Percentiles rank a stretch among this genome's conserved stretches.
Conservation (phyloP, 768 basidiomycete species). For the Rhodotorula kratochvilovae region DNA sequence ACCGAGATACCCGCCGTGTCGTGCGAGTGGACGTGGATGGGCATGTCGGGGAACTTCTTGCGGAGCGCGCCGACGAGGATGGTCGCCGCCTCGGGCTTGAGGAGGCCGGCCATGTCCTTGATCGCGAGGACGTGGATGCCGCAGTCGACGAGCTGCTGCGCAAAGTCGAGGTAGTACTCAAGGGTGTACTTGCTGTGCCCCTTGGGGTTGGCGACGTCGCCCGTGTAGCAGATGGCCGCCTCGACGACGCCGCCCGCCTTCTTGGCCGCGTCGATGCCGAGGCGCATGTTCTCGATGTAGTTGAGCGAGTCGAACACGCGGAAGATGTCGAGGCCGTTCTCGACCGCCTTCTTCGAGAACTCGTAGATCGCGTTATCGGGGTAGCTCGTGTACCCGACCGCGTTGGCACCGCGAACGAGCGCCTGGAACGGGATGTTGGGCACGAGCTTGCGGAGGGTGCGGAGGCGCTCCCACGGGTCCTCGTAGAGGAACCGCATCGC, state of each 20-base stretch:
- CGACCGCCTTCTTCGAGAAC: slow-evolving; percentile 99
- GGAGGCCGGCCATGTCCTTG: slow-evolving; percentile 75
- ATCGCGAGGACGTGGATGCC: slow-evolving; percentile 95
- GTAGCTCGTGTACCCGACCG: slow-evolving; percentile 97
- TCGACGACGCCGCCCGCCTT: slow-evolving; percentile 98
- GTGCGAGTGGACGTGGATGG: slow-evolving; percentile 98
- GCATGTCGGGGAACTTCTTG: slow-evolving; percentile 91
- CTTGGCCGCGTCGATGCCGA: slow-evolving; percentile 99
- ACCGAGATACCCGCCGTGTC: slow-evolving; percentile 97
- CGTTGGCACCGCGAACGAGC: slow-evolving; percentile 95
- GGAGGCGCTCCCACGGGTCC: slow-evolving; percentile 97
- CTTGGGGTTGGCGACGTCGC: slow-evolving; percentile 89
- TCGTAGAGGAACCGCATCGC: slow-evolving; percentile 99
- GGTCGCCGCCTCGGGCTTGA: slow-evolving; percentile 90
- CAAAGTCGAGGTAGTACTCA: slow-evolving; percentile 93
- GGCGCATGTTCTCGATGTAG: slow-evolving; percentile 96
- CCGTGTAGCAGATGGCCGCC: slow-evolving; percentile 82
- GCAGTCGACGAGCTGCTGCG: slow-evolving; percentile 63
- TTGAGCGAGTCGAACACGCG: slow-evolving; percentile 98
- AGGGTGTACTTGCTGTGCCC: slow-evolving; percentile 90
- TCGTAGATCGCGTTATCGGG: slow-evolving; percentile 69
- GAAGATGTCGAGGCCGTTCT: slow-evolving; percentile 99
- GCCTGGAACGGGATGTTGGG: slow-evolving; percentile 99
- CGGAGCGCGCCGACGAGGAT: slow-evolving; percentile 92
- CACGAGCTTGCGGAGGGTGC: slow-evolving; percentile 86